phyloP scores from a whole-genome alignment of 441 rosid species.

The Croton laevigatus region DNA sequence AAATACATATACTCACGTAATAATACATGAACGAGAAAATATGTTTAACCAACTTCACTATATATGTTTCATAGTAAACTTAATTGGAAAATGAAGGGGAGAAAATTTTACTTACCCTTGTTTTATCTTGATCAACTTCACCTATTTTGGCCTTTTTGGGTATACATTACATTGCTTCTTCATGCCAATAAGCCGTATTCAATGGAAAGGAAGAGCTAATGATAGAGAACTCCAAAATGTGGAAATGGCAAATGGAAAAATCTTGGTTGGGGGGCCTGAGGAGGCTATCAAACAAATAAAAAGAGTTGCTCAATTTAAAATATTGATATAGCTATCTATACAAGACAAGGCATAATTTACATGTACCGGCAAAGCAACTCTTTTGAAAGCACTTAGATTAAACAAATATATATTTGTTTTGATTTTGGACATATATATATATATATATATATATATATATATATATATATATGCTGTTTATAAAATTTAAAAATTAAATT shows the following conservation, averaged over 20 bases:
- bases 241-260: neutral
- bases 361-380: neutral
- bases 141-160: slow-evolving; percentile 21
- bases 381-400: slow-evolving; percentile 1
- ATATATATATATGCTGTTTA: no score
- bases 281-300: slow-evolving; percentile 21
- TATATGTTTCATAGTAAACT: slow-evolving; percentile 11
- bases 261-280: slow-evolving; percentile 20
- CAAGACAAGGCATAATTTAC: slow-evolving; percentile 2
- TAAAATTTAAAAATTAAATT: neutral
- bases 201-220: slow-evolving; percentile 14
- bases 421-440: slow-evolving; percentile 5
- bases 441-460: no score
- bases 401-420: slow-evolving; percentile 8
- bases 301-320: neutral
- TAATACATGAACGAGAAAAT: slow-evolving; percentile 10
- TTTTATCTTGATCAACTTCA: slow-evolving; percentile 24
- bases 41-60: slow-evolving; percentile 23
- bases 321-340: neutral
- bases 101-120: slow-evolving; percentile 30
- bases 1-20: slow-evolving; percentile 20
- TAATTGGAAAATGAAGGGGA: neutral
- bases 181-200: slow-evolving; percentile 14
- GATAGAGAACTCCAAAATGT: slow-evolving; percentile 16
- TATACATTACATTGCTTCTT: slow-evolving; percentile 24